phyloP scores from a whole-genome alignment of 2,329 filamentous ascomycete species.

The Apiospora pterosperma region DNA sequence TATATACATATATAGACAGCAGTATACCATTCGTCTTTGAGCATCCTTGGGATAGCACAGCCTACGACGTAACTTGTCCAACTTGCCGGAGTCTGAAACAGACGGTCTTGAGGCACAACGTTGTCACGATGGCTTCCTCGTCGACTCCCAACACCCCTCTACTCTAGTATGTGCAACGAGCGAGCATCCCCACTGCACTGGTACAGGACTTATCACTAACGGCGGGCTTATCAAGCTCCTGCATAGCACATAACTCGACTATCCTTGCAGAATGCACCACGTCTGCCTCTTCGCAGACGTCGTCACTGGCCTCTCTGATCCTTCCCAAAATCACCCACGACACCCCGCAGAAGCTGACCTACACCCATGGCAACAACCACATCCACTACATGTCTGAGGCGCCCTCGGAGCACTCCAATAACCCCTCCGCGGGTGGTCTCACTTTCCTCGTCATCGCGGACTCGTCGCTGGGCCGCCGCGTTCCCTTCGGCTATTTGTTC shows the following conservation, averaged over 20 bases:
- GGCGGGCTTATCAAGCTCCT: constrained; percentile 58
- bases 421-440: constrained; percentile 69
- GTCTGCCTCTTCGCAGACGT: constrained; percentile 76
- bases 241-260: constrained; percentile 89
- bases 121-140: constrained; percentile 63
- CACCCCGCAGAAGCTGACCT: constrained; percentile 82
- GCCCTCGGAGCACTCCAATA: constrained; percentile 59
- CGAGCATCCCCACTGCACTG: not conserved
- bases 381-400: constrained; percentile 94
- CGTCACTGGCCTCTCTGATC: constrained; percentile 86
- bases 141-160: constrained; percentile 65
- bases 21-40: not conserved
- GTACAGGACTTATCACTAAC: constrained; percentile 12
- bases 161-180: constrained; percentile 59
- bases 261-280: constrained; percentile 92
- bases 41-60: not conserved
- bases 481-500: constrained; percentile 88
- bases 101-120: not conserved
- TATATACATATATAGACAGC: not conserved
- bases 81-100: not conserved
- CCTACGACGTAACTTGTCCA: not conserved
- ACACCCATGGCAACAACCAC: constrained; percentile 86
- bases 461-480: constrained; percentile 74
- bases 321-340: constrained; percentile 90
- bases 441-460: constrained; percentile 91